These are phyloP conservation scores for Cyberlindnera suaveolens DNA, from an alignment of 805 yeast genomes.

Conservation along the genomic window DNA sequence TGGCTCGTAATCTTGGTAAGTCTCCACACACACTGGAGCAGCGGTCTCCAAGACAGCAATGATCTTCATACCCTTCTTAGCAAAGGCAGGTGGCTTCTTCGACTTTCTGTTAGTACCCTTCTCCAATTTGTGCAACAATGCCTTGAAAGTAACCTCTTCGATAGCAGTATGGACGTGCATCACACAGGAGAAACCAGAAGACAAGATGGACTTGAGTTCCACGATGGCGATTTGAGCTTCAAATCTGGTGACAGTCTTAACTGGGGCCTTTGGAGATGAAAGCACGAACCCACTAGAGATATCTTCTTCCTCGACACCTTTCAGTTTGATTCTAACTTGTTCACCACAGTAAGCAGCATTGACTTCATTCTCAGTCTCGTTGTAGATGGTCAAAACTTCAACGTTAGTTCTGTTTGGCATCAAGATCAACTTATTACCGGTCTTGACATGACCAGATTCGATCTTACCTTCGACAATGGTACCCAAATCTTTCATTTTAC, in stretches of 20 bases:
- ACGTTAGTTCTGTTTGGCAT: constrained; percentile 89
- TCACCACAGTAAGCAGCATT: constrained; percentile 91
- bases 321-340: constrained; percentile 88
- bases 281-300: constrained; percentile 86
- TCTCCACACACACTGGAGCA: constrained; percentile 90
- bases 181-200: constrained; percentile 95
- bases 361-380: constrained; percentile 94
- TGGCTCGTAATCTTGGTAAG: constrained; percentile 88
- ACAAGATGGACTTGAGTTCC: constrained; percentile 88
- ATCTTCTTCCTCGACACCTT: constrained; percentile 97
- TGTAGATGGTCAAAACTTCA: constrained; percentile 82
- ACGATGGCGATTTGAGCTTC: constrained; percentile 97
- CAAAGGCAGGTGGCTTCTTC: constrained; percentile 96
- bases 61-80: constrained; percentile 97
- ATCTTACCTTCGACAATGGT: constrained; percentile 97
- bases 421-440: constrained; percentile 64
- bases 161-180: constrained; percentile 99
- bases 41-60: constrained; percentile 84
- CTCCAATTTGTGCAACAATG: constrained; percentile 86
- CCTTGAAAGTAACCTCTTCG: constrained; percentile 83
- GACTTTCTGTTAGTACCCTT: constrained; percentile 96
- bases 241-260: constrained; percentile 81
- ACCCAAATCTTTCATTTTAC: constrained; percentile 95
- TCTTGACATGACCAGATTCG: constrained; percentile 90
- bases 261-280: constrained; percentile 81